Conservation (phyloP, 2,329 filamentous ascomycete genomes). For the Exophiala xenobiotica region DNA sequence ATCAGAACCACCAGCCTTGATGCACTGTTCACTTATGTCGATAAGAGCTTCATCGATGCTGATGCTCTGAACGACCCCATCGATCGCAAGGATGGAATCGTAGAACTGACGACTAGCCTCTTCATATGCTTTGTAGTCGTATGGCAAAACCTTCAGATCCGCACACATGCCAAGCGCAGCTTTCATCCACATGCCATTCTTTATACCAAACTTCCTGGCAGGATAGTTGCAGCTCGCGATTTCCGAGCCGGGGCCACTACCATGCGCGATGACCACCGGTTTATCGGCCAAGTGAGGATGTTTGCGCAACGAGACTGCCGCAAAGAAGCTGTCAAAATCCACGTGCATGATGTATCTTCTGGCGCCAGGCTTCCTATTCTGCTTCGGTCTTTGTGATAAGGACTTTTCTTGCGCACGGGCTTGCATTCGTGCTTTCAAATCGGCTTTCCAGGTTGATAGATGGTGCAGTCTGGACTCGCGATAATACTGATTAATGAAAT, state of each 20-base stretch:
- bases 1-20: constrained; percentile 64
- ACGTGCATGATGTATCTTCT: constrained; percentile 89
- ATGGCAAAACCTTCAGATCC: constrained; percentile 83
- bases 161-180: constrained; percentile 78
- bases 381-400: constrained; percentile 46
- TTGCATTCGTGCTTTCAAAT: constrained; percentile 86
- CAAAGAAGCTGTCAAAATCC: constrained; percentile 98
- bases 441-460: constrained; percentile 93
- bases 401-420: constrained; percentile 70
- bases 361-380: constrained; percentile 59
- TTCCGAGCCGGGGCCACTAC: constrained; percentile 79
- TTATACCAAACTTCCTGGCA: constrained; percentile 80
- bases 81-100: constrained; percentile 73
- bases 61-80: constrained; percentile 87
- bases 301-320: constrained; percentile 80
- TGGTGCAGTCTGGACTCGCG: constrained; percentile 93
- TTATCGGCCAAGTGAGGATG: constrained; percentile 73
- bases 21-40: constrained; percentile 72
- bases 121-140: constrained; percentile 94
- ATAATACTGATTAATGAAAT: constrained; percentile 93
- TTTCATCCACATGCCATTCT: constrained; percentile 99
- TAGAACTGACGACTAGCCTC: constrained; percentile 88
- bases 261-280: constrained; percentile 86
- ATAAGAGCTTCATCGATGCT: constrained; percentile 94
- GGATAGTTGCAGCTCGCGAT: constrained; percentile 98